Evolutionary conservation across 371 early-diverging fungal genomes (phyloP), one percentile per base, ranked within the genome.

Genomic region (Mucor sp.): DNA sequence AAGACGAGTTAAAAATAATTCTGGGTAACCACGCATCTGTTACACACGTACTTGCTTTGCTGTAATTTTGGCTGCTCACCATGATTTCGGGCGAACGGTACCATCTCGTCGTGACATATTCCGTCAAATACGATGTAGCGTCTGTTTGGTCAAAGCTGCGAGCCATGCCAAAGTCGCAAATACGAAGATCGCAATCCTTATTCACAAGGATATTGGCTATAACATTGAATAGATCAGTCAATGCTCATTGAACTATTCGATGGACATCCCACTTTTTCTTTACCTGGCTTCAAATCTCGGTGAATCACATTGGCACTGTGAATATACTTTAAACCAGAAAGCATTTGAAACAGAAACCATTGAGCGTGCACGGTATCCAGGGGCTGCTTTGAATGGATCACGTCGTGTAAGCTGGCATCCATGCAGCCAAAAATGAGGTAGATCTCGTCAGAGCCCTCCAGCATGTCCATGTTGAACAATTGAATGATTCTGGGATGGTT

Each of bases 41-140:
- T 53, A 60, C 4, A 76, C 81, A 33, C 30, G 6, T 74, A 87
- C 89, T 91, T 9, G 90, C 90, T 80, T 91, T 90, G 28, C 89
- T 88, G 75, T 96, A 96, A 33, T 82, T 82, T 47, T 87, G 84
- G 63, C 86, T 86, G 27, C 91, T 91, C 43, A 96, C 78, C 87
- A 96, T 92, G 56, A 96, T 85, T 74, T 96, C 96, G n/a, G 96
- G 96, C 6, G 96, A 89, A 58, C 96, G 88, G 77, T 96, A 96
- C 95, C 95, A 96, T 64, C 96, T 81, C 14, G 96, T 96, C 23
- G 94, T 88, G 12, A 94, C 95, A 66, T 93, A 93, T 72, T 93
- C 90, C 37, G 91, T 91, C 83, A 92, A 82, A 60, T 87, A 90
- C 11, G 85, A 87, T 60, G 80, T 77, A 63, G 86, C 82, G 25